phyloP scores from a whole-genome alignment of 169 alveolate genomes.

The Eimeria praecox region DNA sequence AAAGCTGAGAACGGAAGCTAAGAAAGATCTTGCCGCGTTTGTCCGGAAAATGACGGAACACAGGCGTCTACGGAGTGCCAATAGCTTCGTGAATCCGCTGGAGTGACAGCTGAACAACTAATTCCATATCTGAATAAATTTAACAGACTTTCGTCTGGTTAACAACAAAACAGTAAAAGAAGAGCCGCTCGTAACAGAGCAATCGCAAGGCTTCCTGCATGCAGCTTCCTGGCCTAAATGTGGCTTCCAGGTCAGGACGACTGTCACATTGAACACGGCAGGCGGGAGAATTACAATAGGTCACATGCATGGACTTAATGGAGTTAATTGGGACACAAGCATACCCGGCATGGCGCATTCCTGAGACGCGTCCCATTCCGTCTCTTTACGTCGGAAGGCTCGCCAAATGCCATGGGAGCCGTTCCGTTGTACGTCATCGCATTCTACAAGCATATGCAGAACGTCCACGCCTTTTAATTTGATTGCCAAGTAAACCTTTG shows the following conservation, averaged over 20 bases:
- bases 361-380: neutral
- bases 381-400: neutral
- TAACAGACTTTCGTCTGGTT: neutral
- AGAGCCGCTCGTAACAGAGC: neutral
- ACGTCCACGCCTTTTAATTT: too few species aligned
- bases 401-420: neutral
- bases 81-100: neutral
- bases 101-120: neutral
- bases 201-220: conserved; percentile 26
- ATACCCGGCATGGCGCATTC: neutral
- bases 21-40: neutral
- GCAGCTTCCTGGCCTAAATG: neutral
- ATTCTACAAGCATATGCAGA: too few species aligned
- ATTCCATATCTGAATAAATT: neutral
- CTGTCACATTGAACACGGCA: neutral
- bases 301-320: neutral
- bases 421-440: too few species aligned
- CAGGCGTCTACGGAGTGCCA: neutral
- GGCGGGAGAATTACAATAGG: neutral
- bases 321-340: neutral
- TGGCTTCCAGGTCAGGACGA: neutral
- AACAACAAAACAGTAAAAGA: neutral
- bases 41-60: neutral
- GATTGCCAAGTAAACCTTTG: too few species aligned
- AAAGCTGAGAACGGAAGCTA: neutral